Conservation (phyloP, 225 moss, liverwort and hornwort genomes). For the Polytrichum commune region DNA sequence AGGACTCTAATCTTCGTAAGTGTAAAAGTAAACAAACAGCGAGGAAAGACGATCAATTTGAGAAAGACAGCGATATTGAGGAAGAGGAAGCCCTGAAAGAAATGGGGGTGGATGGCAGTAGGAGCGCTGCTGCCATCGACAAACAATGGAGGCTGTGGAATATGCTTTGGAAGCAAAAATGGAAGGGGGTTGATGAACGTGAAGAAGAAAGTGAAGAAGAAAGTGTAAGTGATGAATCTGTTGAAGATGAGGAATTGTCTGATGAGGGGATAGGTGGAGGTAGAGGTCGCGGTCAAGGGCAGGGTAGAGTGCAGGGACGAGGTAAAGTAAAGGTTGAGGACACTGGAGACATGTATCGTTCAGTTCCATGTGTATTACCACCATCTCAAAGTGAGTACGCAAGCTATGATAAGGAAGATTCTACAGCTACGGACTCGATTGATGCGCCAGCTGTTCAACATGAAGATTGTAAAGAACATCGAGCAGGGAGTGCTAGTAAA, state of each 20-base stretch:
- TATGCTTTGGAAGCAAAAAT: constrained; percentile 2
- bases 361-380: constrained; percentile 18
- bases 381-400: neutral
- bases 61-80: neutral
- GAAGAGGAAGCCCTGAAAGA: neutral
- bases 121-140: no score
- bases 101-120: neutral
- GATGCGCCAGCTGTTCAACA: neutral
- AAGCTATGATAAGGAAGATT: constrained; percentile 17
- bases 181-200: neutral
- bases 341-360: constrained; percentile 15
- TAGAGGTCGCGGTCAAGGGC: neutral
- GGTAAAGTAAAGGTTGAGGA: constrained; percentile 25
- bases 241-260: constrained; percentile 14
- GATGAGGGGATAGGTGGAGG: constrained; percentile 6
- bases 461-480: constrained; percentile 7
- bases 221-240: no score
- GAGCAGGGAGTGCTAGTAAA: constrained; percentile 21
- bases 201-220: neutral
- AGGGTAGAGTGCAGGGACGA: constrained; percentile 24
- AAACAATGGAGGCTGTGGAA: neutral
- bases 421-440: constrained; percentile 22
- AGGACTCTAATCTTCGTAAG: no score
- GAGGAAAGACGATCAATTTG: no score
- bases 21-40: no score